These are phyloP conservation scores for Auxenochlorella pyrenoidosa DNA, from an alignment of 139 green algal genomes.

Conservation along the genomic window DNA sequence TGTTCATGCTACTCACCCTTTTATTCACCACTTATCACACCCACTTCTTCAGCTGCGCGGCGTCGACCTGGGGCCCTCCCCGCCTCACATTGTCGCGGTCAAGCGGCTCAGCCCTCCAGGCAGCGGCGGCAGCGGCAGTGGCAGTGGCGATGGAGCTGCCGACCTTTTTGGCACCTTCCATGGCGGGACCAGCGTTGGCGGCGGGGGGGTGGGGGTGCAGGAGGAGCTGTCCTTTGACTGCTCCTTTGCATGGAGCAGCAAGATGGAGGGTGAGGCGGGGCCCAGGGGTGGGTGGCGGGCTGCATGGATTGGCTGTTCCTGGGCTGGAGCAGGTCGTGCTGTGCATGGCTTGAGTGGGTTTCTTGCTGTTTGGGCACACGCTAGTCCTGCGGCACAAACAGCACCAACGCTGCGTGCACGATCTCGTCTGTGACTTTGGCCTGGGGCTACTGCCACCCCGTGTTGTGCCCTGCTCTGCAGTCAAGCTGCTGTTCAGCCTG, in stretches of 20 bases:
- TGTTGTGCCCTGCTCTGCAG: not conserved
- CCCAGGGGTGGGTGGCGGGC: not conserved
- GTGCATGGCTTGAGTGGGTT: not conserved
- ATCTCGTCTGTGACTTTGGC: not conserved
- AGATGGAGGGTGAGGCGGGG: slow-evolving; percentile 9
- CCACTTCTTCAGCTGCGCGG: slow-evolving; percentile 1
- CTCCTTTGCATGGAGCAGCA: slow-evolving; percentile 23
- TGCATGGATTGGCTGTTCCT: not conserved
- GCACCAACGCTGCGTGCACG: not conserved
- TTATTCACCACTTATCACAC: not conserved
- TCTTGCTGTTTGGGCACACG: not conserved
- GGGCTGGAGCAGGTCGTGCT: not conserved
- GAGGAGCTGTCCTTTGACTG: slow-evolving; percentile 14
- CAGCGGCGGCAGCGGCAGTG: not conserved
- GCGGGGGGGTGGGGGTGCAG: not conserved
- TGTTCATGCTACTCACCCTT: not conserved
- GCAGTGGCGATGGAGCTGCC: not conserved
- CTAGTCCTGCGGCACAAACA: not conserved
- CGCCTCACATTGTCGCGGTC: not conserved
- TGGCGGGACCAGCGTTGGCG: too few species aligned
- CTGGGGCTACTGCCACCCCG: not conserved
- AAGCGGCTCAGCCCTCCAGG: not conserved
- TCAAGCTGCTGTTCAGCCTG: slow-evolving; percentile 26
- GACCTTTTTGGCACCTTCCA: too few species aligned
- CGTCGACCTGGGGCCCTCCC: not conserved